Base-by-base conservation (phyloP, 352 stramenopile genomes). In the Globisporangium emineosum region DNA sequence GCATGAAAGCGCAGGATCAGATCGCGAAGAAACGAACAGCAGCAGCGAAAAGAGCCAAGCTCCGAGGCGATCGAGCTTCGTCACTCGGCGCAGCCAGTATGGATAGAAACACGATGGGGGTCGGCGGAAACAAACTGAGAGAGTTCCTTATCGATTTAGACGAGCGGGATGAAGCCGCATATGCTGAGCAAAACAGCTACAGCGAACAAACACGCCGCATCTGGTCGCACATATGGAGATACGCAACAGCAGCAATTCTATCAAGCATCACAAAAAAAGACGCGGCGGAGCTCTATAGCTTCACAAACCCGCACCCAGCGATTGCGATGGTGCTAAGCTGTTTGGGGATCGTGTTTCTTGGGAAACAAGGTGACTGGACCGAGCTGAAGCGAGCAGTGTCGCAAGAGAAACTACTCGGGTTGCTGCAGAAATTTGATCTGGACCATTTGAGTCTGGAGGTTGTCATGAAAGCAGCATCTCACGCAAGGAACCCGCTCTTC, bases 241-340 rank as follows among this genome's bases (percentile, higher is more conserved):
- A 85, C 25, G 74, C 73, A 9, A 40, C 63, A 25, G 62, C 27
- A 7, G 23, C 25, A 1, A 58, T 85, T 2, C 53, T 68, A 10
- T 51, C 55, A 29, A 60, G 33, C 30, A 77, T 86, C 23, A 73
- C 83, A 23, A 93, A 92, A 57, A 80, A 79, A 15, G 88, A 94
- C 45, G 68, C 84, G 0, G 88, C 86, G 0, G 88, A 96, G 63
- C 58, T 96, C 6, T 88, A 89, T 56, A 94, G 84, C 64, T 94
- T 94, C 60, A 71, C 86, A 3, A 90, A 77, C 32, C 88, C 88
- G 1, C 86, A 93, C 40, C 81, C 86, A 12, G 88, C 88, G 8
- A 75, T 96, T 9, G 67, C 70, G 0, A 93, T 96, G 86, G 86
- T 94, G 1, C 65, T 89, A 30, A 85, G 69, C 53, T 86, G 72